Percentiles rank a stretch among this genome's conserved stretches.
phyloP scores from a whole-genome alignment of 768 basidiomycete genomes.

The Tricholoma terreum region DNA sequence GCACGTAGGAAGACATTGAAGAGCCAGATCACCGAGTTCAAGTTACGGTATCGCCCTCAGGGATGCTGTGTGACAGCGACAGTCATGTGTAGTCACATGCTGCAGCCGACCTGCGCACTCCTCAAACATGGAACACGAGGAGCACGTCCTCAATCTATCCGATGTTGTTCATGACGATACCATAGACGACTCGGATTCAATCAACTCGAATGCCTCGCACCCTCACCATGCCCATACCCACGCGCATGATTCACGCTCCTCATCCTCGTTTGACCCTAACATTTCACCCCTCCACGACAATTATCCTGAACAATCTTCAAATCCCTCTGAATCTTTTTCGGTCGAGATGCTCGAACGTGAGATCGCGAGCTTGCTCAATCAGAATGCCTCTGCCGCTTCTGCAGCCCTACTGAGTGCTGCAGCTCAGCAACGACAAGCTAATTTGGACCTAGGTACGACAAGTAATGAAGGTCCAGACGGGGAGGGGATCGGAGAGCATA shows the following conservation, averaged over 20 bases:
- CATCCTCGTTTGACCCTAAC: slow-evolving; percentile 33
- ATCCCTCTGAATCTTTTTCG: slow-evolving; percentile 49
- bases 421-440: slow-evolving; percentile 61
- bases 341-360: slow-evolving; percentile 78
- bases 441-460: slow-evolving; percentile 34
- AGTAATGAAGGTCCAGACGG: slow-evolving; percentile 25
- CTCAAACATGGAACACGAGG: slow-evolving; percentile 49
- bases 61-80: background rate
- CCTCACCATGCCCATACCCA: slow-evolving; percentile 28
- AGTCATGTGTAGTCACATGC: slow-evolving; percentile 18
- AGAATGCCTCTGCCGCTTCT: slow-evolving; percentile 69
- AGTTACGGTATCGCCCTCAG: no score
- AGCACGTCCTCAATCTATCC: slow-evolving; percentile 70
- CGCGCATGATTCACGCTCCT: slow-evolving; percentile 16
- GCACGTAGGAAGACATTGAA: slow-evolving; percentile 32
- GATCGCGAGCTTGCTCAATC: slow-evolving; percentile 69
- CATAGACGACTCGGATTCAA: slow-evolving; percentile 52
- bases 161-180: slow-evolving; percentile 84
- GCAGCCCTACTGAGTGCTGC: slow-evolving; percentile 63
- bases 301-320: slow-evolving; percentile 33
- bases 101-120: slow-evolving; percentile 4
- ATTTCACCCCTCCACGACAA: slow-evolving; percentile 36
- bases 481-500: slow-evolving; percentile 25
- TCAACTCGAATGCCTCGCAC: slow-evolving; percentile 26
- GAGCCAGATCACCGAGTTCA: slow-evolving; percentile 4